Evolutionary conservation across 495 filamentous ascomycete genomes (phyloP).

Genomic region (Tetracladium marchalianum): DNA sequence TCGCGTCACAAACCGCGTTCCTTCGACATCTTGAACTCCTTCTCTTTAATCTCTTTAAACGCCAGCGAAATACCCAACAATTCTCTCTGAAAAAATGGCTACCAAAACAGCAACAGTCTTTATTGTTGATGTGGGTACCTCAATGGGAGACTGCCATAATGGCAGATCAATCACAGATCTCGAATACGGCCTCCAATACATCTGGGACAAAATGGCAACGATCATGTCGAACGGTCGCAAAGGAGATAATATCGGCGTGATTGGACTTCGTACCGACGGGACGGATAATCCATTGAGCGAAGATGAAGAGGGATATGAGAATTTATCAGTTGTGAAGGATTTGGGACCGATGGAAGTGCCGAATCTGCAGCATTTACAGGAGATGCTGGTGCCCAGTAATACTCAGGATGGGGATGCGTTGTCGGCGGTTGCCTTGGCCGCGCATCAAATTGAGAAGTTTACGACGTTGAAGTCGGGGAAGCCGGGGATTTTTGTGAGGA

Average conservation of each 20-base stretch:
- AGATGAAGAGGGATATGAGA: slow-evolving; percentile 54
- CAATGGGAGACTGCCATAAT: slow-evolving; percentile 68
- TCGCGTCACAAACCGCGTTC: background rate
- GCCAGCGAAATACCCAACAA: background rate
- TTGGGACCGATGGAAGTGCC: slow-evolving; percentile 66
- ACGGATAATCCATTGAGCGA: slow-evolving; percentile 57
- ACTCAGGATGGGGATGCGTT: slow-evolving; percentile 74
- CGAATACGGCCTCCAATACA: slow-evolving; percentile 82
- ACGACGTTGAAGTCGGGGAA: slow-evolving; percentile 43
- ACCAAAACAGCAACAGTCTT: slow-evolving; percentile 92
- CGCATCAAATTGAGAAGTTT: slow-evolving; percentile 71
- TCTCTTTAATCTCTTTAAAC: background rate
- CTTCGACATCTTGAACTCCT: background rate
- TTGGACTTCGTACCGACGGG: slow-evolving; percentile 74
- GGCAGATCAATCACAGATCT: slow-evolving; percentile 75
- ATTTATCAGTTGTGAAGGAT: slow-evolving; percentile 66
- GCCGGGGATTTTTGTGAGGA: slow-evolving; percentile 78
- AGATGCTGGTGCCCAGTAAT: slow-evolving; percentile 49
- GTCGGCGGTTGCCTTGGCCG: slow-evolving; percentile 75
- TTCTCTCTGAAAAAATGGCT: slow-evolving; percentile 50
- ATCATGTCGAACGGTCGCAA: slow-evolving; percentile 78
- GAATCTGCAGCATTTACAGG: slow-evolving; percentile 53
- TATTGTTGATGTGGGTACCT: slow-evolving; percentile 74
- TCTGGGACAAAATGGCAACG: slow-evolving; percentile 90
- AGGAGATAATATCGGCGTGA: slow-evolving; percentile 66